A percentile compares a stretch with the other conserved stretches of the same genome.
Conservation (phyloP, 2,329 filamentous ascomycete genomes). For the Penicillium sp. region DNA sequence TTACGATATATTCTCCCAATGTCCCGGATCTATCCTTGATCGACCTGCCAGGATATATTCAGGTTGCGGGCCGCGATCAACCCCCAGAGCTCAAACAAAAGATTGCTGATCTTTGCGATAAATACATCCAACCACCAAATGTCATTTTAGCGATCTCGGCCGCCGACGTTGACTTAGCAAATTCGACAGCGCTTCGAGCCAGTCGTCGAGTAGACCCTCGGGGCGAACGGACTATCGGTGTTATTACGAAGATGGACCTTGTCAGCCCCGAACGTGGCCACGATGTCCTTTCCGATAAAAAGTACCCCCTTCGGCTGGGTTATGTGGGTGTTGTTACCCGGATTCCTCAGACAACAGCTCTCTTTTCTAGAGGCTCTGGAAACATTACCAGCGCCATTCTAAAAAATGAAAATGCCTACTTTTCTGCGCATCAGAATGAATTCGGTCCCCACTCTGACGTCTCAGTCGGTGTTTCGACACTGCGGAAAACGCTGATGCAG, state of each 20-base stretch:
- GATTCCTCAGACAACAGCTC: conserved; percentile 62
- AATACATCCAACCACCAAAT: conserved; percentile 95
- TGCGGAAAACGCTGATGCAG: conserved; percentile 95
- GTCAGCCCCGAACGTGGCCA: conserved; percentile 79
- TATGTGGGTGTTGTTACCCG: conserved; percentile 95
- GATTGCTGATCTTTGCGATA: conserved; percentile 93
- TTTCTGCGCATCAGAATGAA: conserved; percentile 75
- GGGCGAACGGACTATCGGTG: conserved; percentile 93
- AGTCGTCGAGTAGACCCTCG: conserved; percentile 89
- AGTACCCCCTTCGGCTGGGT: conserved; percentile 90
- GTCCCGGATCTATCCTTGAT: conserved; percentile 95
- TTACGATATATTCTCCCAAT: conserved; percentile 91
- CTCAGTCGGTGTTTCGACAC: conserved; percentile 75
- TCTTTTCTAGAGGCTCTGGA: conserved; percentile 79
- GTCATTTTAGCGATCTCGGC: conserved; percentile 96
- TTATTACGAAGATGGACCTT: conserved; percentile 99
- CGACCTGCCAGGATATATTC: conserved; percentile 95
- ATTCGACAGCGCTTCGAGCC: conserved; percentile 86
- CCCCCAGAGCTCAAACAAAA: conserved; percentile 90
- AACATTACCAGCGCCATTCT: conserved; percentile 79
- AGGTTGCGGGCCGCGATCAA: conserved; percentile 88
- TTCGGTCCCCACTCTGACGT: conserved; percentile 73
- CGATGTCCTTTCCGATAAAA: conserved; percentile 77
- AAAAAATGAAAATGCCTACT: conserved; percentile 85
- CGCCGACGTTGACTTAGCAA: conserved; percentile 93